Base-by-base conservation (phyloP, 495 filamentous ascomycete genomes). In the Neurospora intermedia region DNA sequence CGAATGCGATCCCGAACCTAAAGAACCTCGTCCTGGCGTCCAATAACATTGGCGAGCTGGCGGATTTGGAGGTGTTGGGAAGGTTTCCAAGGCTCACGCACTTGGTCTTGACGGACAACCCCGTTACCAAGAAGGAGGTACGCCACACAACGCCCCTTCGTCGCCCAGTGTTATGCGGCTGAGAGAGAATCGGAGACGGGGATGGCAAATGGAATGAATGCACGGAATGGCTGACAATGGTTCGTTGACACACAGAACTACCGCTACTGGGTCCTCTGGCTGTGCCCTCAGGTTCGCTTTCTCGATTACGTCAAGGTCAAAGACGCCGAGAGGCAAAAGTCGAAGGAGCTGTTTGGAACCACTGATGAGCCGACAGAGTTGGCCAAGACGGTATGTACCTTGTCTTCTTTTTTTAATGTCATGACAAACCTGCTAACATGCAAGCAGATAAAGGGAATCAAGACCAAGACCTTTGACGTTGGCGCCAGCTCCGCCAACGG, bases 261-360 rank as follows among this genome's bases (percentile, higher is more conserved):
- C 83, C 90, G 96, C 18, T 90, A 90, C 82, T 99, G 92, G 91
- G 83, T 97, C 45, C 88, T 99, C 77, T 98, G 92, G 92, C 88
- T 91, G 66, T 91, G 90, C 76, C 94, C 94, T 5, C 86, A 85
- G 27, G 88, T 99, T 35, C 91, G 94, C 43, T 97, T 97, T 84
- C 86, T 99, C 66, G 96, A 99, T 83, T 98, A 94, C 81, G 87
- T 89, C 71, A 96, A 96, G 83, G 93, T 98, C 41, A 96, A 93
- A 79, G 88, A 94, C 69, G 89, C 84, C 2, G 96, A 99, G 85
- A 90, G 94, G 20, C 80, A 85, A 69, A 85, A 88, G 74, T 94
- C 94, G 0, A 85, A 81, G 43, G 90, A 94, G 79, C 86, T 98
- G 2, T 98, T 98, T 79, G 96, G 96, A 70, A 93, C 90, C 0